Conservation (phyloP, 139 green algal species). For the Closterium sp. region DNA sequence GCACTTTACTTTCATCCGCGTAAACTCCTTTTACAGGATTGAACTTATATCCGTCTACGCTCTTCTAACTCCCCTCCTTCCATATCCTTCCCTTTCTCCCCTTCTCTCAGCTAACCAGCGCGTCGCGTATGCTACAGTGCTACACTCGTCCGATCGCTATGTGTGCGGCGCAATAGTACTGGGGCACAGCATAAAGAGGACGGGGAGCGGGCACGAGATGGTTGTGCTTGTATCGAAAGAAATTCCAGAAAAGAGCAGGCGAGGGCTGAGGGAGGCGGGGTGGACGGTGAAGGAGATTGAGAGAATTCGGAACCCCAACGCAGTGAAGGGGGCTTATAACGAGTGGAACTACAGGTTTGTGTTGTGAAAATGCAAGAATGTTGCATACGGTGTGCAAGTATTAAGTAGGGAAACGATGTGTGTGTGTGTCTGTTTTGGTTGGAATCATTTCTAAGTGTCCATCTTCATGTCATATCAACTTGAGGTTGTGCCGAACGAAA, state of each 20-base stretch:
- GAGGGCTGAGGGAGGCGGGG: not conserved
- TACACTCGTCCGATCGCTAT: not conserved
- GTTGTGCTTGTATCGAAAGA: not conserved
- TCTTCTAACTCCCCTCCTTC: not conserved
- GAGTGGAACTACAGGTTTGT: constrained; percentile 21
- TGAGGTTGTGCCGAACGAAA: too few relatives aligned
- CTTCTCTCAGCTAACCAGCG: not conserved
- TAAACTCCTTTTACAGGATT: too few relatives aligned
- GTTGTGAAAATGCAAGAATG: too few relatives aligned
- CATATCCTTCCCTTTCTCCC: not conserved
- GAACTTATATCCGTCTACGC: too few relatives aligned
- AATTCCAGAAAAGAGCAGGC: not conserved
- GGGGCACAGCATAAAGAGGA: not conserved
- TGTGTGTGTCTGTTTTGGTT: too few relatives aligned
- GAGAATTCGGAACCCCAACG: constrained; percentile 7
- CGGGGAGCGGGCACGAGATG: not conserved
- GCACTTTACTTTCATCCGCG: too few relatives aligned
- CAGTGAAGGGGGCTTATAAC: not conserved
- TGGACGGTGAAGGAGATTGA: not conserved
- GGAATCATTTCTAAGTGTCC: not conserved
- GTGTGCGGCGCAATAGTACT: not conserved
- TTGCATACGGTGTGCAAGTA: too few relatives aligned
- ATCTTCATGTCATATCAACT: not conserved
- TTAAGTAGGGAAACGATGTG: too few relatives aligned
- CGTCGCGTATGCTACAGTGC: not conserved